These are phyloP conservation scores for Dactylonectria estremocensis DNA, from an alignment of 2,329 filamentous ascomycete genomes.

Conservation along the genomic window DNA sequence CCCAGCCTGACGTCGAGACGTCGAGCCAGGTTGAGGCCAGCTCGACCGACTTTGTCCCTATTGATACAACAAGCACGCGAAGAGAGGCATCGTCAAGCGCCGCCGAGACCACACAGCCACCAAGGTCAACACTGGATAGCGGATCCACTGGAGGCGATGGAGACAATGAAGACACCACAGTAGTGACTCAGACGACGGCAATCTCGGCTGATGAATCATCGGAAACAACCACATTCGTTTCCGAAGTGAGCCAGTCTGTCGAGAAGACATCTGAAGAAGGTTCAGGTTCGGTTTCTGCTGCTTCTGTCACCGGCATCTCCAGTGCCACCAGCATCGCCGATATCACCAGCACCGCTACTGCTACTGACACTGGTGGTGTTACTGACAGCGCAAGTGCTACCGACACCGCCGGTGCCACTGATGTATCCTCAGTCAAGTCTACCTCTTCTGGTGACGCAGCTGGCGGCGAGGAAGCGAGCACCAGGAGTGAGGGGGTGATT, in stretches of 20 bases:
- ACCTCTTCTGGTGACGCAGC: not conserved
- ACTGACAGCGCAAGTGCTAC: not conserved
- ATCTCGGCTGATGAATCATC: not conserved
- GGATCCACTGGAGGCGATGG: slow-evolving; percentile 4
- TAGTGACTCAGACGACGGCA: not conserved
- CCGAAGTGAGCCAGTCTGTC: not conserved
- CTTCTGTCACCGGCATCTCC: not conserved
- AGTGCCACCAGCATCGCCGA: not conserved
- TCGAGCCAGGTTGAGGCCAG: slow-evolving; percentile 47
- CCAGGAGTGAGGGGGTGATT: not conserved
- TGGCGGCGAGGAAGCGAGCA: not conserved
- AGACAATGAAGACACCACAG: not conserved
- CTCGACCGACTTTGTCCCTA: slow-evolving; percentile 8
- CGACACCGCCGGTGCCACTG: not conserved
- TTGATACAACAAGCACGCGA: not conserved
- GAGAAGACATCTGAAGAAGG: not conserved
- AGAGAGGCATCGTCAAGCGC: not conserved
- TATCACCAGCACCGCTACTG: slow-evolving; percentile 6
- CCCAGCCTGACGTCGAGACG: slow-evolving; percentile 42
- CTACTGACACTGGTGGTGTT: not conserved
- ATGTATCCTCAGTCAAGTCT: slow-evolving; percentile 3
- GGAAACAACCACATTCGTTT: not conserved
- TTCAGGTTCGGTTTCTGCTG: slow-evolving; percentile 5
- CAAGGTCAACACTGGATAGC: slow-evolving; percentile 29
- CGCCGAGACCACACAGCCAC: slow-evolving; percentile 5